Conservation (phyloP, 257 asterid genomes). For the Petunia secreta region DNA sequence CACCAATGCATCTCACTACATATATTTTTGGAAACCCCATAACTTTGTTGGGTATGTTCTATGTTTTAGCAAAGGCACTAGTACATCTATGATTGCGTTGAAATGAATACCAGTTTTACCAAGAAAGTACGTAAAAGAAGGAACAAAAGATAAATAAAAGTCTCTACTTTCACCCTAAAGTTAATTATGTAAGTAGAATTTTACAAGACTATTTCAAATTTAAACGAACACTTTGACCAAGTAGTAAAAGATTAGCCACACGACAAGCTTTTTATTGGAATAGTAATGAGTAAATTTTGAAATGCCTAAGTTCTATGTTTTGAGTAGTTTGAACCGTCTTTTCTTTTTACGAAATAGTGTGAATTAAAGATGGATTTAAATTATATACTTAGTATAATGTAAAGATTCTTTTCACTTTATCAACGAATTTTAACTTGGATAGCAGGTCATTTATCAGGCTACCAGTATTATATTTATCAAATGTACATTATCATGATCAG, state of each 20-base stretch:
- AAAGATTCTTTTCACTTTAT: no score
- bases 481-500: no score
- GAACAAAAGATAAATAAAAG: neutral
- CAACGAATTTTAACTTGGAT: no score
- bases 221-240: neutral
- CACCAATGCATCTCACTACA: slow-evolving; percentile 33
- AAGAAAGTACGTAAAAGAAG: slow-evolving; percentile 3
- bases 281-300: no score
- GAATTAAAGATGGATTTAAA: no score
- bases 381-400: no score
- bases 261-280: neutral
- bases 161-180: slow-evolving; percentile 12
- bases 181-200: neutral
- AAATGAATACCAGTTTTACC: neutral
- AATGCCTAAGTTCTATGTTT: no score
- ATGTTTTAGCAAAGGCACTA: neutral
- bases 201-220: neutral
- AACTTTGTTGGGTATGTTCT: slow-evolving; percentile 25
- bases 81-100: slow-evolving; percentile 17
- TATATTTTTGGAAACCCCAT: slow-evolving; percentile 37
- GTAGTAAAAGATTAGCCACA: neutral
- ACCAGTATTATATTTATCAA: no score
- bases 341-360: no score
- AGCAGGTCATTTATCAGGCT: no score
- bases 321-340: no score